These are phyloP conservation scores for Hymenoscyphus occultus DNA, from an alignment of 2,329 filamentous ascomycete species.

Conservation along the genomic window DNA sequence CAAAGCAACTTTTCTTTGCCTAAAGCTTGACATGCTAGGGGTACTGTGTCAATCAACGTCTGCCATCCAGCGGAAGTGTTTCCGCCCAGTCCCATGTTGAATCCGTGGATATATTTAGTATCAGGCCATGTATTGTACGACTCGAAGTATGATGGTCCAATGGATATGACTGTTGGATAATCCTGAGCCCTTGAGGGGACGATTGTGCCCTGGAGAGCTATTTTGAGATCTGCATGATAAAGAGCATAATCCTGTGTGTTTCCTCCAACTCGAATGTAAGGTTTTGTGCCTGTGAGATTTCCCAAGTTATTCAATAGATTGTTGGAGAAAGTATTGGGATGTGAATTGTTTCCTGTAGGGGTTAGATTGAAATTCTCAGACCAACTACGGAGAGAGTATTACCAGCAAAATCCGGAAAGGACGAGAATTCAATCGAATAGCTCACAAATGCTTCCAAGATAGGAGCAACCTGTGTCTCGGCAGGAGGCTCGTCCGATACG, in stretches of 20 bases:
- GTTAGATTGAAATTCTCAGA: not conserved
- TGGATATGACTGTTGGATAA: constrained; percentile 58
- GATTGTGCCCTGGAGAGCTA: constrained; percentile 51
- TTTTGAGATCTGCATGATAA: constrained; percentile 51
- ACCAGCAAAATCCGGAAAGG: constrained; percentile 45
- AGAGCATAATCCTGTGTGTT: constrained; percentile 65
- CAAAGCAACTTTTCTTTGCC: constrained; percentile 48
- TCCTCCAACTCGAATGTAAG: constrained; percentile 61
- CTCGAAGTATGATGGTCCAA: constrained; percentile 62
- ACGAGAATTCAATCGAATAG: constrained; percentile 51
- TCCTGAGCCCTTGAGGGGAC: constrained; percentile 50
- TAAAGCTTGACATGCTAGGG: constrained; percentile 56
- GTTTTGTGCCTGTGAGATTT: constrained; percentile 52
- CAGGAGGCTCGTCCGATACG: constrained; percentile 16
- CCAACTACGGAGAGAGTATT: not conserved
- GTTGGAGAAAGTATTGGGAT: constrained; percentile 58
- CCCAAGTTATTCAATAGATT: constrained; percentile 57
- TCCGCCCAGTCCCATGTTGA: constrained; percentile 52
- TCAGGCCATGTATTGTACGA: constrained; percentile 56
- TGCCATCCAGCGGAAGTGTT: constrained; percentile 51
- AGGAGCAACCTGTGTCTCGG: constrained; percentile 16
- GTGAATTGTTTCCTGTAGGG: constrained; percentile 46
- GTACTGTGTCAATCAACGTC: constrained; percentile 52
- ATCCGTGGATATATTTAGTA: constrained; percentile 58
- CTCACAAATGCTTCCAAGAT: constrained; percentile 47